Evolutionary conservation across 208 protist genomes (phyloP).

Genomic region (Trypanosoma cruzi): DNA sequence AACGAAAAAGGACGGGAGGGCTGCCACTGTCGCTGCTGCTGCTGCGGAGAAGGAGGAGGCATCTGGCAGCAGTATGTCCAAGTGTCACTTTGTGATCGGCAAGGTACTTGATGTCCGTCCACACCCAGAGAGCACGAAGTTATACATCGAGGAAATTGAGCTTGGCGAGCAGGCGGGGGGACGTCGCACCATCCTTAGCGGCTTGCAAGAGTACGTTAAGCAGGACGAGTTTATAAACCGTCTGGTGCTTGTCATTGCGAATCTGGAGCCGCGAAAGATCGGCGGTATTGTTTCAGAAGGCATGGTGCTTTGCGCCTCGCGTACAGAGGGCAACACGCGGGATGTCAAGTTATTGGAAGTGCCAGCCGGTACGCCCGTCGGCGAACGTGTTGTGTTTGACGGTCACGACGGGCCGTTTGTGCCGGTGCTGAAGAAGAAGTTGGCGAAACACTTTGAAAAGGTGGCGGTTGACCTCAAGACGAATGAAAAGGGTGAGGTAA

Average conservation of each 20-base stretch:
- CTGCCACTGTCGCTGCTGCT: too few species aligned
- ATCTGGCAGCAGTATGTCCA: conserved; percentile 76
- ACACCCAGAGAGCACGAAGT: conserved; percentile 90
- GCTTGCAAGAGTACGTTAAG: conserved; percentile 87
- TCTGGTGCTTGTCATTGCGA: conserved; percentile 91
- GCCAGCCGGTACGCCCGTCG: conserved; percentile 81
- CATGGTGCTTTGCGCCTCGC: conserved; percentile 94
- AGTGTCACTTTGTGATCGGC: conserved; percentile 86
- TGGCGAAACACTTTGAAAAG: conserved; percentile 91
- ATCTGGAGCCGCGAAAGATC: conserved; percentile 95
- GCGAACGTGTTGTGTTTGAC: conserved; percentile 90
- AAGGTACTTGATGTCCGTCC: conserved; percentile 84
- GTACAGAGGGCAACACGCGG: conserved; percentile 44
- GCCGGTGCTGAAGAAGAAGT: conserved; percentile 92
- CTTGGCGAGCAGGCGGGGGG: conserved; percentile 83
- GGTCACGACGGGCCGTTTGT: conserved; percentile 75
- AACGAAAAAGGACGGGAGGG: conserved; percentile 24
- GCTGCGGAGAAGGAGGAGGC: conserved; percentile 6
- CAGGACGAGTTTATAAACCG: conserved; percentile 82
- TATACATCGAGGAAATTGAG: conserved; percentile 95
- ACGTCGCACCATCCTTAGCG: conserved; percentile 89
- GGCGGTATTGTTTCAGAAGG: conserved; percentile 85
- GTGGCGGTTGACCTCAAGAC: conserved; percentile 73
- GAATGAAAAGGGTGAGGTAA: conserved; percentile 73
- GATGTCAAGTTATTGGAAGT: conserved; percentile 86